Conservation (phyloP, 306 rosid species). For the Castanospermum australe region DNA sequence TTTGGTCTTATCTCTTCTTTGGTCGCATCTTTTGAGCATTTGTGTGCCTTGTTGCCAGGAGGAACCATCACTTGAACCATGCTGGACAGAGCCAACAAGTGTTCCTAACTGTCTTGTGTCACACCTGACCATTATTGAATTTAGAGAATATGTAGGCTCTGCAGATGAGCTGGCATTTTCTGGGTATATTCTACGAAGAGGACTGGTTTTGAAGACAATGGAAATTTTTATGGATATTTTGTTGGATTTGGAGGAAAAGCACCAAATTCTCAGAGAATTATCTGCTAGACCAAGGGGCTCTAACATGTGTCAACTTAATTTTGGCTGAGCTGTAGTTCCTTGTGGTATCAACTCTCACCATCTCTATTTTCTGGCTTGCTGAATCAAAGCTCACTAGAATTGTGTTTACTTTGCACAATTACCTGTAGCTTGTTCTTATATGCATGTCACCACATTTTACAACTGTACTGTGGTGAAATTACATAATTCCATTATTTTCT, state of each 20-base stretch:
- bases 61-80: neutral
- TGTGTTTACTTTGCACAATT: no score
- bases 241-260: neutral
- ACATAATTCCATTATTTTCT: no score
- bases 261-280: neutral
- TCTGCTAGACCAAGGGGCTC: neutral
- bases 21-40: neutral
- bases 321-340: neutral
- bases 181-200: neutral
- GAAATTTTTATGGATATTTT: neutral
- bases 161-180: constrained; percentile 11
- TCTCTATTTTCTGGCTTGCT: neutral
- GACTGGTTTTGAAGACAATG: neutral
- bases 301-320: neutral
- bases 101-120: neutral
- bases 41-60: neutral
- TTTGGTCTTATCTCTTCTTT: neutral
- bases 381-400: neutral
- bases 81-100: neutral
- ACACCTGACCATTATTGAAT: neutral
- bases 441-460: neutral
- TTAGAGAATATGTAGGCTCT: neutral
- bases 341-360: neutral
- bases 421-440: no score
- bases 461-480: neutral